These are phyloP conservation scores for Arthrobotrys iridis DNA, from an alignment of 2,329 filamentous ascomycete genomes.

Conservation along the genomic window DNA sequence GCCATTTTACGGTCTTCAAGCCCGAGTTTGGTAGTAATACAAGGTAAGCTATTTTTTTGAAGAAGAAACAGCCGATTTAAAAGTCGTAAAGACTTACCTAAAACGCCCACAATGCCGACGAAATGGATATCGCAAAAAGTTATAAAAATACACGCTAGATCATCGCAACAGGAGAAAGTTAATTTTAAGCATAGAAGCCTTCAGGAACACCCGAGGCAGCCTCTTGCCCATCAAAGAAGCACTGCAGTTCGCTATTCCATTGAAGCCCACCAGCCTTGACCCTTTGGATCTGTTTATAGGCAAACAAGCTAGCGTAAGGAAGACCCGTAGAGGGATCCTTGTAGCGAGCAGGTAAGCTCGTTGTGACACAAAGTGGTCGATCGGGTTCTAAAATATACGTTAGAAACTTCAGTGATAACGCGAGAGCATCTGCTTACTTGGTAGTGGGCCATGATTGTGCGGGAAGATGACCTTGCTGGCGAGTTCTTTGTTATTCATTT, in stretches of 20 bases:
- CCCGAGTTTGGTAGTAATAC: background rate
- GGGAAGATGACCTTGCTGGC: constrained; percentile 70
- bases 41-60: background rate
- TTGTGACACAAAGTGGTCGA: constrained; percentile 77
- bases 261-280: constrained; percentile 77
- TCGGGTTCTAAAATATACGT: constrained; percentile 56
- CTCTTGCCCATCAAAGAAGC: constrained; percentile 78
- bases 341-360: constrained; percentile 81
- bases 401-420: constrained; percentile 30
- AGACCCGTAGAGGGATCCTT: constrained; percentile 85
- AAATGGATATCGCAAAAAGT: background rate
- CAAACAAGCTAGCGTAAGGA: constrained; percentile 79
- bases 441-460: constrained; percentile 65
- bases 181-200: constrained; percentile 68
- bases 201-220: constrained; percentile 81
- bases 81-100: background rate
- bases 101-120: constrained; percentile 31
- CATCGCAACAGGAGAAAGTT: background rate
- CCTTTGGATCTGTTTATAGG: constrained; percentile 82
- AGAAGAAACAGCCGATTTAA: background rate
- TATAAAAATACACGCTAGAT: constrained; percentile 10
- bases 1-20: too few species aligned
- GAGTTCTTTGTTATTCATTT: constrained; percentile 66
- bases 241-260: constrained; percentile 83
- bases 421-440: constrained; percentile 62